Percentiles rank a stretch among this genome's conserved stretches.
These are phyloP conservation scores for Vinca major DNA, from an alignment of 305 asterid species.

Conservation along the genomic window DNA sequence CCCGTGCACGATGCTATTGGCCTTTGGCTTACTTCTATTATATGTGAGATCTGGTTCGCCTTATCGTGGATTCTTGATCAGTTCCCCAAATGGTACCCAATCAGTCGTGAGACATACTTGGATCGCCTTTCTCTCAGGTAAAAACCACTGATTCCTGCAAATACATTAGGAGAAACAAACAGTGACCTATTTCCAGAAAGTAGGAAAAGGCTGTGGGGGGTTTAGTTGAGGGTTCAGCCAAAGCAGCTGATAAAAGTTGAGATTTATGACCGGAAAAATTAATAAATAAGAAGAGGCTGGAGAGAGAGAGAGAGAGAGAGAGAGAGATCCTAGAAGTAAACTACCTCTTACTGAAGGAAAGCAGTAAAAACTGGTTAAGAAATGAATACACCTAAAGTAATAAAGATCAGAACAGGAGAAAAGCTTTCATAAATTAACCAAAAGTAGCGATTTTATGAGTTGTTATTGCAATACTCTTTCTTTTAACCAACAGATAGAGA, in stretches of 20 bases:
- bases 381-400: no score
- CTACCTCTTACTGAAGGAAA: no score
- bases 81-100: conserved; percentile 98
- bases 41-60: conserved; percentile 98
- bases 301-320: no score
- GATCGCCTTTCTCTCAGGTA: conserved; percentile 96
- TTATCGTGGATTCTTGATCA: conserved; percentile 98
- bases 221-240: no score
- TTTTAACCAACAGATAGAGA: not conserved
- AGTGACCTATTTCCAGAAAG: not conserved
- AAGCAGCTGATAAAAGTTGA: not conserved
- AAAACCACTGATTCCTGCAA: not conserved
- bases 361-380: no score
- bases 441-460: not conserved
- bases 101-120: conserved; percentile 87
- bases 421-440: not conserved
- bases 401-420: not conserved
- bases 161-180: conserved; percentile 1
- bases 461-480: no score
- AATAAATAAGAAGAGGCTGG: no score
- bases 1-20: conserved; percentile 95
- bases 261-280: no score
- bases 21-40: conserved; percentile 93
- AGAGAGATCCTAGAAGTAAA: no score
- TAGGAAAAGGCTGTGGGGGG: not conserved